Evolutionary conservation across 176 grass and related monocot genomes (phyloP).

Genomic region (Olyra latifolia): DNA sequence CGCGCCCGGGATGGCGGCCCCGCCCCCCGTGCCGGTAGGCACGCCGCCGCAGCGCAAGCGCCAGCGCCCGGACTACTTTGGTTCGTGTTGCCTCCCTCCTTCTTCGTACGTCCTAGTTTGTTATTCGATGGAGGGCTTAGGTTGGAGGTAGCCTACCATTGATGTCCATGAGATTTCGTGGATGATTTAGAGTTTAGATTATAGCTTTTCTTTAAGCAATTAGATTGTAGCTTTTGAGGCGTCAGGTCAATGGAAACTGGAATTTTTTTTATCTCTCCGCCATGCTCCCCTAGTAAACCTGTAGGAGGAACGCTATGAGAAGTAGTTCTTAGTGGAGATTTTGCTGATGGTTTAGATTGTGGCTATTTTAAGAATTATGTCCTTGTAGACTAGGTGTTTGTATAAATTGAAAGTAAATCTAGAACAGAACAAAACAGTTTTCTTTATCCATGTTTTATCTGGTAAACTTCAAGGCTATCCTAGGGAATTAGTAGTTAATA

Average conservation of each 20-base stretch:
- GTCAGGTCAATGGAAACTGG: not conserved
- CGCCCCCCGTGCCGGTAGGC: slow-evolving; percentile 3
- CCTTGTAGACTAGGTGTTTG: not conserved
- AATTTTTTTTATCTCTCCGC: not conserved
- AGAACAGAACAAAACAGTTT: not conserved
- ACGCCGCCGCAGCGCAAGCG: slow-evolving; percentile 44
- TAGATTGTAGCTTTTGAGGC: not conserved
- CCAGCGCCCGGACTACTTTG: slow-evolving; percentile 41
- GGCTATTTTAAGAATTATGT: too few species aligned
- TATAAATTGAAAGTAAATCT: not conserved
- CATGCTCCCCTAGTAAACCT: too few species aligned
- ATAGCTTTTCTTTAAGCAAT: not conserved
- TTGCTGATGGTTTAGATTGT: not conserved
- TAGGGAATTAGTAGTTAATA: not conserved
- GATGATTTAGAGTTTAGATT: not conserved
- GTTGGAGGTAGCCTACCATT: not conserved
- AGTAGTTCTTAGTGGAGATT: not conserved
- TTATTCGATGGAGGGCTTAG: too few species aligned
- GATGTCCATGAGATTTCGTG: not conserved
- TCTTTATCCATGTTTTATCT: not conserved
- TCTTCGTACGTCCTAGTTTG: too few species aligned
- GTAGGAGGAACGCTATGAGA: too few species aligned
- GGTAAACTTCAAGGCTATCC: not conserved
- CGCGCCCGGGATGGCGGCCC: not conserved
- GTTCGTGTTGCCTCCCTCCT: slow-evolving; percentile 25